These are phyloP conservation scores for Lactarius hengduanensis DNA, from an alignment of 768 basidiomycete genomes.

Conservation along the genomic window DNA sequence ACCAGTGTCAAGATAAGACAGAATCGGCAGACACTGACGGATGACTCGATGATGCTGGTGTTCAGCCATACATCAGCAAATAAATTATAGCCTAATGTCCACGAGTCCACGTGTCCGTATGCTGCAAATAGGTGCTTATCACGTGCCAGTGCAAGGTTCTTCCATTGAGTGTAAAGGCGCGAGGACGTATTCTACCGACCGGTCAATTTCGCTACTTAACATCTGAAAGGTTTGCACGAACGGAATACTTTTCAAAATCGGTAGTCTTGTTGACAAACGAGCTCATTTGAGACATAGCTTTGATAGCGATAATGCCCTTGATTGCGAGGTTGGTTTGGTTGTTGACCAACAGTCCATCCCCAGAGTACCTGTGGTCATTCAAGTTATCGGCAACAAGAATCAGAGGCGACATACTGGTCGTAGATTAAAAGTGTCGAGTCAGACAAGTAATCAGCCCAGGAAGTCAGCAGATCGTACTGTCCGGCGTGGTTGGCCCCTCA, in stretches of 20 bases:
- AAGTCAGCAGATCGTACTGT: slow-evolving; percentile 29
- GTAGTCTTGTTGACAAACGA: slow-evolving; percentile 43
- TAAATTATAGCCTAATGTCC: slow-evolving; percentile 64
- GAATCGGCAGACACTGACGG: slow-evolving; percentile 12
- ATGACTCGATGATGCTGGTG: slow-evolving; percentile 46
- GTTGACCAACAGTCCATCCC: slow-evolving; percentile 26
- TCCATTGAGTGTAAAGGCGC: slow-evolving; percentile 16
- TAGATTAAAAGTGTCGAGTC: no score
- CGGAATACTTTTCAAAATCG: slow-evolving; percentile 32
- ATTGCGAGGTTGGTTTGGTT: slow-evolving; percentile 74
- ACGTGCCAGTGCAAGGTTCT: slow-evolving; percentile 12
- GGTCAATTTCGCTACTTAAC: background rate
- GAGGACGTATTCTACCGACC: background rate
- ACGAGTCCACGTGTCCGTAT: slow-evolving; percentile 36
- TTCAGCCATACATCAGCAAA: slow-evolving; percentile 58
- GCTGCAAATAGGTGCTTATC: slow-evolving; percentile 14
- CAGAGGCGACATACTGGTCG: slow-evolving; percentile 31
- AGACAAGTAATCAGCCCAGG: no score
- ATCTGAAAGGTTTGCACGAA: slow-evolving; percentile 21
- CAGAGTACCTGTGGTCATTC: slow-evolving; percentile 9
- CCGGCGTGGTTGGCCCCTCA: background rate
- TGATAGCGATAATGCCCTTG: slow-evolving; percentile 67
- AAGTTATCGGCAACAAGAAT: background rate
- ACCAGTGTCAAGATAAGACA: background rate
- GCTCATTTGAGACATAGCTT: no score